phyloP scores from a whole-genome alignment of 2,329 filamentous ascomycete genomes.

The Apiospora kogelbergensis region DNA sequence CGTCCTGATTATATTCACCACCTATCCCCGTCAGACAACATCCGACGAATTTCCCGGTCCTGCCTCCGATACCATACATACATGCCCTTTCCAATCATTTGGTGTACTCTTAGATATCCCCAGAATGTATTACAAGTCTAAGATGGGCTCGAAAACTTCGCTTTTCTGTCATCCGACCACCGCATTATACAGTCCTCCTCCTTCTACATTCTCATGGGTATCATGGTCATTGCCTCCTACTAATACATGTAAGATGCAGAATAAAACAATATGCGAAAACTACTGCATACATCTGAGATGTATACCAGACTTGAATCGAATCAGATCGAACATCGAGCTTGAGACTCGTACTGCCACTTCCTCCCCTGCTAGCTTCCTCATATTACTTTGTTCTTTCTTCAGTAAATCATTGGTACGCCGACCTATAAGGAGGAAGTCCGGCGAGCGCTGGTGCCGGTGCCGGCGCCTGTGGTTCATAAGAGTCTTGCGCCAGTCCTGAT shows the following conservation, averaged over 20 bases:
- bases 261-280: background rate
- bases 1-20: background rate
- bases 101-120: background rate
- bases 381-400: background rate
- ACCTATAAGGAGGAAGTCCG: background rate
- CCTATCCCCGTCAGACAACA: too few relatives aligned
- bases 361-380: background rate
- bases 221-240: background rate
- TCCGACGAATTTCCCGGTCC: background rate
- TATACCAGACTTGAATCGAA: background rate
- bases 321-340: background rate
- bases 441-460: background rate
- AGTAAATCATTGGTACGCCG: background rate
- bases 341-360: background rate
- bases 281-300: background rate
- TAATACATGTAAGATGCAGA: too few relatives aligned
- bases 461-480: slow-evolving; percentile 15
- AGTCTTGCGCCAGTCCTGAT: slow-evolving; percentile 11
- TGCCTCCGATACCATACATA: background rate
- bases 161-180: background rate
- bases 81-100: background rate
- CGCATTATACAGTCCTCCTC: background rate
- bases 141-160: background rate
- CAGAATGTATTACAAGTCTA: background rate
- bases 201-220: background rate